Conservation (phyloP, 1,284 basidiomycete genomes). For the Gymnopus androsaceus region DNA sequence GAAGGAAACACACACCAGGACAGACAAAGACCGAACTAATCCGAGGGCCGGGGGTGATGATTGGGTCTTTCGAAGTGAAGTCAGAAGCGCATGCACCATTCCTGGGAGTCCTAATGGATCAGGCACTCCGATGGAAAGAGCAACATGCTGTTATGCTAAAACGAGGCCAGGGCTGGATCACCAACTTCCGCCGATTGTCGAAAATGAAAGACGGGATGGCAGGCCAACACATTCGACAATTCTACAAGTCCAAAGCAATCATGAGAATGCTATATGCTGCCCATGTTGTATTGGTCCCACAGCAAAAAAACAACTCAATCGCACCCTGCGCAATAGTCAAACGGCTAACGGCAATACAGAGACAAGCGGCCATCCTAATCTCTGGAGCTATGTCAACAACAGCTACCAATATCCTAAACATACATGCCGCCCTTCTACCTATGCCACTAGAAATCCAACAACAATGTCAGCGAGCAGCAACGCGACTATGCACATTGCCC, state of each 20-base stretch:
- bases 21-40: slow-evolving; percentile 12
- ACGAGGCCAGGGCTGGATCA: slow-evolving; percentile 26
- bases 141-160: not conserved
- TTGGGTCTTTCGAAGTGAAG: not conserved
- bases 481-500: not conserved
- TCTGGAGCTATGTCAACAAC: not conserved
- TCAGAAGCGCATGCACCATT: not conserved
- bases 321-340: not conserved
- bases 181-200: slow-evolving; percentile 22
- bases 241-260: slow-evolving; percentile 20
- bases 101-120: not conserved
- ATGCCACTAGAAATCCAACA: not conserved
- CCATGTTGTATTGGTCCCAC: slow-evolving; percentile 18
- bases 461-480: not conserved
- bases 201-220: slow-evolving; percentile 21
- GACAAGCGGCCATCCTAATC: not conserved
- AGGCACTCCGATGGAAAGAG: not conserved
- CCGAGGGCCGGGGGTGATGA: not conserved
- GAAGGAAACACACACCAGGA: slow-evolving; percentile 21
- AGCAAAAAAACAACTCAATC: not conserved
- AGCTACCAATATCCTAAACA: not conserved
- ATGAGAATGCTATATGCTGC: slow-evolving; percentile 24
- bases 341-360: not conserved
- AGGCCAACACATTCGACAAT: slow-evolving; percentile 20
- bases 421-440: not conserved